These are phyloP conservation scores for Pisolithus orientalis DNA, from an alignment of 768 basidiomycete species.

Conservation along the genomic window DNA sequence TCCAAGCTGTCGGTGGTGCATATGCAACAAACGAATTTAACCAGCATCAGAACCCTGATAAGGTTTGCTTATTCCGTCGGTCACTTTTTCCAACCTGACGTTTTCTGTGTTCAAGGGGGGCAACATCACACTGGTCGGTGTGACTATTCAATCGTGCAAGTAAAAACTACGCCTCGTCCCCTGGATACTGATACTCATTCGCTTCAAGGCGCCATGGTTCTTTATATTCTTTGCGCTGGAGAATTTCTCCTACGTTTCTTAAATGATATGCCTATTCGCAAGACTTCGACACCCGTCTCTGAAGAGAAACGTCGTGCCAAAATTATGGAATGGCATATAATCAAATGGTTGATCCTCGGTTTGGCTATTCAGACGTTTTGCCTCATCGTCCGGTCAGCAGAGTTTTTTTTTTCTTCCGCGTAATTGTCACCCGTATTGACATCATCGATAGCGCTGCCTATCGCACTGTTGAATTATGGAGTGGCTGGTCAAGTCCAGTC, in stretches of 20 bases:
- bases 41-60: constrained; percentile 15
- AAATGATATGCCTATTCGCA: constrained; percentile 29
- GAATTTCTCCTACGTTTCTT: constrained; percentile 46
- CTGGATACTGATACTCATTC: background rate
- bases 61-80: background rate
- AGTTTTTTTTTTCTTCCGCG: no score
- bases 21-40: constrained; percentile 36
- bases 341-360: constrained; percentile 31
- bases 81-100: constrained; percentile 1
- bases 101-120: constrained; percentile 29
- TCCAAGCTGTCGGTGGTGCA: constrained; percentile 38
- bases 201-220: constrained; percentile 33
- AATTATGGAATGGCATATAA: background rate
- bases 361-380: constrained; percentile 34
- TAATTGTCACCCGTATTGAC: background rate
- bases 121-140: constrained; percentile 57
- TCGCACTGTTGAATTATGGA: constrained; percentile 8
- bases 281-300: background rate
- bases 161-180: constrained; percentile 12
- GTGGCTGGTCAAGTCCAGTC: constrained; percentile 40
- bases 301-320: background rate
- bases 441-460: constrained; percentile 4
- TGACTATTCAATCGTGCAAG: constrained; percentile 50
- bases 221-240: constrained; percentile 35
- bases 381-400: constrained; percentile 41